phyloP scores from a whole-genome alignment of 257 asterid species.

The Cordia subcordata region DNA sequence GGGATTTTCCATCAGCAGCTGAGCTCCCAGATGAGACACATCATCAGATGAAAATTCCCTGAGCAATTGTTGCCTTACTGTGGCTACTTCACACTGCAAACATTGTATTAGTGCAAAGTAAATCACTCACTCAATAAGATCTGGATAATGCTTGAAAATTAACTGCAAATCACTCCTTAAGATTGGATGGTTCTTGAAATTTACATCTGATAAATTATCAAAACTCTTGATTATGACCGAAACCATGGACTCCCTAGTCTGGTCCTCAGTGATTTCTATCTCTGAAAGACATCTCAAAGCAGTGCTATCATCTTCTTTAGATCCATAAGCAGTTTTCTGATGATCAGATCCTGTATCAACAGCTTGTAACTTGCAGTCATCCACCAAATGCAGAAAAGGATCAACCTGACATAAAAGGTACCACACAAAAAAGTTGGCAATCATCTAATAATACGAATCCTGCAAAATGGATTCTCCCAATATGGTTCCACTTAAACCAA shows the following conservation, averaged over 20 bases:
- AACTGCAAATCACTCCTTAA: background rate
- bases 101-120: no score
- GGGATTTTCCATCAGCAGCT: slow-evolving; percentile 32
- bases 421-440: no score
- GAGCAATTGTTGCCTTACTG: slow-evolving; percentile 54
- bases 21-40: slow-evolving; percentile 48
- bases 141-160: background rate
- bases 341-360: slow-evolving; percentile 37
- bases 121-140: background rate
- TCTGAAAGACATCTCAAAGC: slow-evolving; percentile 67
- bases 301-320: slow-evolving; percentile 69
- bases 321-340: slow-evolving; percentile 49
- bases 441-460: no score
- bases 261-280: slow-evolving; percentile 50
- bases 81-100: slow-evolving; percentile 51
- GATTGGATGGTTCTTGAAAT: background rate
- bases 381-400: slow-evolving; percentile 75
- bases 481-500: no score
- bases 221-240: slow-evolving; percentile 53
- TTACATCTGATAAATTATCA: slow-evolving; percentile 52
- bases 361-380: slow-evolving; percentile 75
- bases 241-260: slow-evolving; percentile 61
- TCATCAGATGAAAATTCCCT: slow-evolving; percentile 68
- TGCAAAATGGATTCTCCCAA: no score
- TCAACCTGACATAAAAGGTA: slow-evolving; percentile 58